Percentiles rank a stretch among this genome's conserved stretches.
Evolutionary conservation across 495 filamentous ascomycete genomes (phyloP).

Genomic region (Cairneyella variabilis): DNA sequence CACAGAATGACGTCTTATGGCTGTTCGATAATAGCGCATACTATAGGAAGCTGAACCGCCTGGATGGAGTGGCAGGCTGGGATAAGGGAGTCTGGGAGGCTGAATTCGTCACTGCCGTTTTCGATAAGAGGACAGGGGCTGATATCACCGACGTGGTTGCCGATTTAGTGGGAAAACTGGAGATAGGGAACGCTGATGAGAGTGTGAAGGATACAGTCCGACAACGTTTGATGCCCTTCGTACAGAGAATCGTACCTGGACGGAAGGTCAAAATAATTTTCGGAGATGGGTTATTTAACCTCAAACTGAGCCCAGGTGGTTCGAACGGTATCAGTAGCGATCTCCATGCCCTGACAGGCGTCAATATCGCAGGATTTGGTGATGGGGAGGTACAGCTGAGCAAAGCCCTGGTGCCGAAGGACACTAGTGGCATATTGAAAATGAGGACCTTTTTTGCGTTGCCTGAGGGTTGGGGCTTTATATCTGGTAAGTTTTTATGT

Average conservation of each 20-base stretch:
- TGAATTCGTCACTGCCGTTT: conserved; percentile 77
- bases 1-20: conserved; percentile 67
- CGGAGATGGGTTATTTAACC: conserved; percentile 32
- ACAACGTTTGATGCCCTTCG: conserved; percentile 67
- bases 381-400: conserved; percentile 39
- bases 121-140: conserved; percentile 62
- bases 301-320: conserved; percentile 66
- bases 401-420: conserved; percentile 41
- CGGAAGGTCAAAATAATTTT: conserved; percentile 59
- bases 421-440: conserved; percentile 42
- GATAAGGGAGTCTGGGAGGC: conserved; percentile 63
- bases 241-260: conserved; percentile 69
- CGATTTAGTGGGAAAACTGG: conserved; percentile 65
- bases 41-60: no score
- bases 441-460: conserved; percentile 70
- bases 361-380: no score
- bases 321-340: conserved; percentile 67
- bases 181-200: conserved; percentile 61
- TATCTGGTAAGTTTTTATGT: conserved; percentile 72
- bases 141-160: conserved; percentile 64
- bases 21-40: conserved; percentile 88
- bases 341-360: conserved; percentile 40
- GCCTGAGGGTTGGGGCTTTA: conserved; percentile 79
- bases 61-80: no score
- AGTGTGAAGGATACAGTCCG: conserved; percentile 64